phyloP scores from a whole-genome alignment of 1,284 basidiomycete genomes.

The Thelephora terrestris region DNA sequence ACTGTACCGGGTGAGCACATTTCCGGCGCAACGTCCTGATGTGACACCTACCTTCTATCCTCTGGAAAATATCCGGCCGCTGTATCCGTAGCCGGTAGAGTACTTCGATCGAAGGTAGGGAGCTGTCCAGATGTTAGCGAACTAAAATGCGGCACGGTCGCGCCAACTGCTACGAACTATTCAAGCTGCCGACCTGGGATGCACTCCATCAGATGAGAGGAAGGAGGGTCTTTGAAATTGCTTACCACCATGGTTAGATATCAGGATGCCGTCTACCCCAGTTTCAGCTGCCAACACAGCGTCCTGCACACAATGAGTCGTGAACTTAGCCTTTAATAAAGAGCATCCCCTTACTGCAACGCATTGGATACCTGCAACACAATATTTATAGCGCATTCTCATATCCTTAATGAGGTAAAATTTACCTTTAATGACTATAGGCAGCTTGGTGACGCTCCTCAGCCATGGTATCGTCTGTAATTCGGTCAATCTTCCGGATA shows the following conservation, averaged over 20 bases:
- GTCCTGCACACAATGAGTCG: slow-evolving; percentile 33
- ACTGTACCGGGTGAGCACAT: slow-evolving; percentile 32
- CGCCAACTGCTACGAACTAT: slow-evolving; percentile 36
- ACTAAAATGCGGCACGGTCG: not conserved
- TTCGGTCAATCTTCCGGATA: slow-evolving; percentile 1
- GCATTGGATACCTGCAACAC: slow-evolving; percentile 52
- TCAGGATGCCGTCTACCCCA: slow-evolving; percentile 77
- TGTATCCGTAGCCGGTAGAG: slow-evolving; percentile 64
- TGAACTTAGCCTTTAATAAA: too few relatives aligned
- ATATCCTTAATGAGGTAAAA: slow-evolving; percentile 1
- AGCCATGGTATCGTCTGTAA: slow-evolving; percentile 70
- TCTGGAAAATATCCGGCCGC: slow-evolving; percentile 68
- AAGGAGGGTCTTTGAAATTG: slow-evolving; percentile 14
- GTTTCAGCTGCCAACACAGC: slow-evolving; percentile 84
- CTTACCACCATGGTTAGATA: slow-evolving; percentile 89
- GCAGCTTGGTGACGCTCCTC: slow-evolving; percentile 62
- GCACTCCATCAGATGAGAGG: slow-evolving; percentile 2
- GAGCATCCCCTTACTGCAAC: slow-evolving; percentile 42
- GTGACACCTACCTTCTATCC: slow-evolving; percentile 43
- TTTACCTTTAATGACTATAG: slow-evolving; percentile 75
- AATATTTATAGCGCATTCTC: slow-evolving; percentile 7
- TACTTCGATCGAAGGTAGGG: slow-evolving; percentile 67
- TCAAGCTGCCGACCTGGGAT: slow-evolving; percentile 68
- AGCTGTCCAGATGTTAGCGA: slow-evolving; percentile 23
- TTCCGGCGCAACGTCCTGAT: not conserved